These are phyloP conservation scores for Aspergillus sp. DNA, from an alignment of 2,329 filamentous ascomycete species.

Conservation along the genomic window DNA sequence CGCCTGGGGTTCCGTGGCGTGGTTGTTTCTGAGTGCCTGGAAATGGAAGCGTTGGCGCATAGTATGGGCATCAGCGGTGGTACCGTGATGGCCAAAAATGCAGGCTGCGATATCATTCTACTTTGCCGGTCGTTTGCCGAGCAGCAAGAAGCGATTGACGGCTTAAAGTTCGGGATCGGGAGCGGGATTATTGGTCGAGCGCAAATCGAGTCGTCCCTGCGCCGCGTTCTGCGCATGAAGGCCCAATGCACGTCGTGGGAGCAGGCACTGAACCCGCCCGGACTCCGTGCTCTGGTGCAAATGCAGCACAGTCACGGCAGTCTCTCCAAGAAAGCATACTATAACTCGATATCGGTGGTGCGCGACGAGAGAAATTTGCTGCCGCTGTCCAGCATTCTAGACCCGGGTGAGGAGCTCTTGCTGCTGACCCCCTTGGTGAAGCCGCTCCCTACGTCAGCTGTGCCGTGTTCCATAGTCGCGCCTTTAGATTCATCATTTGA, in stretches of 20 bases:
- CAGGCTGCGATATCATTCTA: slow-evolving; percentile 85
- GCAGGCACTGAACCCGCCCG: slow-evolving; percentile 78
- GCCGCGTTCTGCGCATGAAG: slow-evolving; percentile 72
- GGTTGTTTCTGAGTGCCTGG: slow-evolving; percentile 87
- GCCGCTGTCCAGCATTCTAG: slow-evolving; percentile 71
- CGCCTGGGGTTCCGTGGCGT: slow-evolving; percentile 87
- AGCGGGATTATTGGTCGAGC: slow-evolving; percentile 80
- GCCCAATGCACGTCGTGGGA: slow-evolving; percentile 81
- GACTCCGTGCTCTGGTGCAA: slow-evolving; percentile 65
- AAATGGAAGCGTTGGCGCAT: slow-evolving; percentile 92
- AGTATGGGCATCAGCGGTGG: slow-evolving; percentile 96
- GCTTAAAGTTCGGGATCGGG: slow-evolving; percentile 78
- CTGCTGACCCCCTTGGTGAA: slow-evolving; percentile 84
- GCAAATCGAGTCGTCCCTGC: slow-evolving; percentile 70
- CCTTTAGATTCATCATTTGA: slow-evolving; percentile 34
- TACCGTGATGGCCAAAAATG: slow-evolving; percentile 94
- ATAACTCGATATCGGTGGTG: slow-evolving; percentile 86
- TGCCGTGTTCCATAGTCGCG: slow-evolving; percentile 60
- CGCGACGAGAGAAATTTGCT: slow-evolving; percentile 79
- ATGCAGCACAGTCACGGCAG: slow-evolving; percentile 75
- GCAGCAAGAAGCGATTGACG: slow-evolving; percentile 84
- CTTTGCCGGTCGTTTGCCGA: slow-evolving; percentile 81
- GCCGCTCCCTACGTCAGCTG: slow-evolving; percentile 79
- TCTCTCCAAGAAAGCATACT: slow-evolving; percentile 78
- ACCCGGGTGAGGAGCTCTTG: slow-evolving; percentile 79